Base-by-base conservation (phyloP, 192 early-diverging fungal genomes). In the Anaeromyces robustus region DNA sequence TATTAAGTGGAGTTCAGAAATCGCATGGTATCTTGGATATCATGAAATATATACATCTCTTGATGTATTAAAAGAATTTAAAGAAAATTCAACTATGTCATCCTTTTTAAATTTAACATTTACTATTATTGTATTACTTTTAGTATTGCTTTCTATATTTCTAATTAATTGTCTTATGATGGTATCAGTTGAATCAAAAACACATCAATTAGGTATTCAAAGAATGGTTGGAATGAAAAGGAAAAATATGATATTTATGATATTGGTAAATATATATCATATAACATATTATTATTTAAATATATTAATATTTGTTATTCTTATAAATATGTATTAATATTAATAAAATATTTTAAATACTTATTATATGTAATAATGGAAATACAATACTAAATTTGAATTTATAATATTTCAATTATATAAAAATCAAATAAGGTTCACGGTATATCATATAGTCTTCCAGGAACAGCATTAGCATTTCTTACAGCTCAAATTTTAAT, bases 101-200 rank as follows among this genome's bases (percentile, higher is more conserved):
- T 80, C 81, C 41, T 85, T 85, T 41, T 78, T 85, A 37, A 39
- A 43, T n/a, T 79, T 85, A 52, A 79, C 84, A 39, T 34, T 83
- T 29, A 80, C 85, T 29, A 81, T 85, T n/a, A 80, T 85, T 31
- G 77, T 85, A 14, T 78, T 81, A 1, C 30, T 84, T 7, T 81
- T 85, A 79, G 22, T 77, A 30, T 82, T 80, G 26, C 80, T 85
- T 17, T 85, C 85, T 0, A 80, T 80, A 37, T 85, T 85, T 34
- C 78, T 85, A 78, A 84, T 85, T 29, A 84, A 85, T 79, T 83
- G 81, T 78, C 32, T 85, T 59, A 31, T 85, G 32, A 83, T 85
- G 83, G 83, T 84, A n/a, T 85, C 83, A 29, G 85, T 85, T 4
- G 83, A 85, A 79, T 82, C 85, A 29, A 78, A 80, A 39, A 82